Evolutionary conservation across 2,329 filamentous ascomycete species (phyloP).

Genomic region (Sporothrix pallida): DNA sequence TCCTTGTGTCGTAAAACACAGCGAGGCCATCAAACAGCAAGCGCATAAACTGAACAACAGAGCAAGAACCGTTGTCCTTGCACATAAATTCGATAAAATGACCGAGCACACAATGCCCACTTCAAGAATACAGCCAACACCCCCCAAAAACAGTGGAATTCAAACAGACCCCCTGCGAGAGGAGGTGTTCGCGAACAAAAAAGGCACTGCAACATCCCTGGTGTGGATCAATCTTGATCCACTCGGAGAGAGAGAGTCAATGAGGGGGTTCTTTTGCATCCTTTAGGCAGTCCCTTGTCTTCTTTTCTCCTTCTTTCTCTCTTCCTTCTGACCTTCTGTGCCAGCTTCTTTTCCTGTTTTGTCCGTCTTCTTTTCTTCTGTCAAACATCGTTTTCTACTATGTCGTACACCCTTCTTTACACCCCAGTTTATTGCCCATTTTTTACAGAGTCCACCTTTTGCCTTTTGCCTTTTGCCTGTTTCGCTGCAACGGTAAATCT

Average conservation of each 20-base stretch:
- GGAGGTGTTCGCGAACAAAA: conserved; percentile 1
- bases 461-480: conserved; percentile 23
- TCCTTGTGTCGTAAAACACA: neutral
- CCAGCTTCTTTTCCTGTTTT: neutral
- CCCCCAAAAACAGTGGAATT: conserved; percentile 5
- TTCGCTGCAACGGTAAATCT: neutral
- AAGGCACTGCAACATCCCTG: conserved; percentile 23
- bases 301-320: neutral
- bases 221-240: conserved; percentile 28
- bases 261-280: neutral
- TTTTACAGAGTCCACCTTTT: neutral
- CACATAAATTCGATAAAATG: neutral
- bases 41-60: neutral
- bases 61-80: neutral
- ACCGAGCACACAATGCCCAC: neutral
- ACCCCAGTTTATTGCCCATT: neutral
- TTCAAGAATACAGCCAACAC: neutral
- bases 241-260: neutral
- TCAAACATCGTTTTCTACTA: neutral
- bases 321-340: neutral
- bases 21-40: conserved; percentile 16
- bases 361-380: neutral
- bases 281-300: neutral
- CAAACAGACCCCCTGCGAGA: conserved; percentile 16
- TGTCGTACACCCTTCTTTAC: no score